phyloP scores from a whole-genome alignment of 2,329 filamentous ascomycete species.

The Penicillium sumatraense region DNA sequence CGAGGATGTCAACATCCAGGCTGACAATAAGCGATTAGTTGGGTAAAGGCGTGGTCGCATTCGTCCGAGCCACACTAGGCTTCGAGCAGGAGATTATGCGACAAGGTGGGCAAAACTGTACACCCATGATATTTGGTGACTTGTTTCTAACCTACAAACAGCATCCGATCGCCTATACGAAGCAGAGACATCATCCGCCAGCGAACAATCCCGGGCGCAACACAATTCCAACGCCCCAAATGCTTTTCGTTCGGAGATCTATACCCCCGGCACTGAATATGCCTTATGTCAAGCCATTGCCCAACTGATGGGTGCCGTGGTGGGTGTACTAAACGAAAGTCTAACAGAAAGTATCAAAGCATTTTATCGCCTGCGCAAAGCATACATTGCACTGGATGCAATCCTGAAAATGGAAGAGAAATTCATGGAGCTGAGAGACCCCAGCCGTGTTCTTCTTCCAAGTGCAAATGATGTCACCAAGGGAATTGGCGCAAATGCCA shows the following conservation, averaged over 20 bases:
- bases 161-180: conserved; percentile 73
- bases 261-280: conserved; percentile 84
- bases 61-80: conserved; percentile 83
- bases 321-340: conserved; percentile 89
- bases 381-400: conserved; percentile 78
- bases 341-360: conserved; percentile 87
- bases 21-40: conserved; percentile 54
- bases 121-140: background rate
- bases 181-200: conserved; percentile 76
- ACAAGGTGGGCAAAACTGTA: conserved; percentile 55
- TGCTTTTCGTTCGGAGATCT: conserved; percentile 66
- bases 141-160: conserved; percentile 29
- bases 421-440: conserved; percentile 47
- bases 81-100: conserved; percentile 92
- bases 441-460: conserved; percentile 27
- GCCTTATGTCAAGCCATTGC: conserved; percentile 81
- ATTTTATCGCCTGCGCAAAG: conserved; percentile 91
- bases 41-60: conserved; percentile 78
- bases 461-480: conserved; percentile 19
- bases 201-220: conserved; percentile 76
- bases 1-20: background rate
- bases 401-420: conserved; percentile 76
- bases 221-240: conserved; percentile 60
- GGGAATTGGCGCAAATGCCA: conserved; percentile 7
- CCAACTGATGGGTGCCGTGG: conserved; percentile 86